phyloP scores from a whole-genome alignment of 2,329 filamentous ascomycete genomes.

The Leptosphaerulina australis region DNA sequence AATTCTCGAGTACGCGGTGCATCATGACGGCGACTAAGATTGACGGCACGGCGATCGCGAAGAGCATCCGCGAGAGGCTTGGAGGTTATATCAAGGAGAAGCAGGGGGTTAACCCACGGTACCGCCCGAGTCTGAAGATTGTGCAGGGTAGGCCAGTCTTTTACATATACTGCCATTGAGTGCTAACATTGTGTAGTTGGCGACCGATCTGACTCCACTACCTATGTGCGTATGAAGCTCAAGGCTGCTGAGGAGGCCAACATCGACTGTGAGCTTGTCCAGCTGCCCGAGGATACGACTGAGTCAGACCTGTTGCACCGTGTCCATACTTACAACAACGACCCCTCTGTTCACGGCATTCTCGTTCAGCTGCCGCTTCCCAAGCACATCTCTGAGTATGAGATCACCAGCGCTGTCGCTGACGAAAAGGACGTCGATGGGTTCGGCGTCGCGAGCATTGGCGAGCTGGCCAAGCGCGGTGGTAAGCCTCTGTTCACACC shows the following conservation, averaged over 20 bases:
- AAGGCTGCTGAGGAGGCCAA: constrained; percentile 96
- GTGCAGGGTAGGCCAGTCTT: constrained; percentile 74
- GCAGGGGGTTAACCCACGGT: constrained; percentile 83
- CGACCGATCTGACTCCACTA: constrained; percentile 89
- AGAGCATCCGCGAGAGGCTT: constrained; percentile 83
- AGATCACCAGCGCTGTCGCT: constrained; percentile 85
- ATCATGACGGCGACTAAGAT: constrained; percentile 89
- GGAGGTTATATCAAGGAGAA: constrained; percentile 79
- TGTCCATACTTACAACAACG: constrained; percentile 83
- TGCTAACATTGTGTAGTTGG: constrained; percentile 66
- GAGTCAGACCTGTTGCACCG: constrained; percentile 86
- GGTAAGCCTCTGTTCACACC: constrained; percentile 88
- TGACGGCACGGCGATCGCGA: constrained; percentile 94
- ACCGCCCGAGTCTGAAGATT: constrained; percentile 88
- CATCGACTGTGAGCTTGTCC: constrained; percentile 84
- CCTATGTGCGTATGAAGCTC: constrained; percentile 99
- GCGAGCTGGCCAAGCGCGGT: constrained; percentile 93
- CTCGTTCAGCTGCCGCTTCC: constrained; percentile 93
- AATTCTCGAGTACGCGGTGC: constrained; percentile 60
- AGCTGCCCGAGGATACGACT: constrained; percentile 79
- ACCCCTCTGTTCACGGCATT: constrained; percentile 85
- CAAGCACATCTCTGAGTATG: constrained; percentile 86
- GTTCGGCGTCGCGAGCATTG: constrained; percentile 92
- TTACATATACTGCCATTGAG: constrained; percentile 6
- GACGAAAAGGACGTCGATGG: constrained; percentile 98